Evolutionary conservation across 768 basidiomycete species (phyloP), one percentile per base, ranked within the genome.

Genomic region (Tulasnella sp.): DNA sequence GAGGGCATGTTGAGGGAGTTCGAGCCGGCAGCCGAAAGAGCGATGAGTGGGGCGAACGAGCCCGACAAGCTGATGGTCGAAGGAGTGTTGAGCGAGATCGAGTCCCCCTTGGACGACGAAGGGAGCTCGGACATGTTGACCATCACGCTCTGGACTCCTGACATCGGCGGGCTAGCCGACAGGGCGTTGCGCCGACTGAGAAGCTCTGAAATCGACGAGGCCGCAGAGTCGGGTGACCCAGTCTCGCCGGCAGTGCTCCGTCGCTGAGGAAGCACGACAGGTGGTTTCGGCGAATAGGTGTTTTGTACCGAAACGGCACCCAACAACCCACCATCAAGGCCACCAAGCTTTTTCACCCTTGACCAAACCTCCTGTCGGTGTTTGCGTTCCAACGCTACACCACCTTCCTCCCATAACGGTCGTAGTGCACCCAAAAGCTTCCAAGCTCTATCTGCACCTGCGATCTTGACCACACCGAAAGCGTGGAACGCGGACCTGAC

Each of bases 331-430:
- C 69, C 69, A 38, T 38, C 69, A 29, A 38, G 17, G 31, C 69
- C 69, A 38, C 40, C 69, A 9, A 70, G 38, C 69, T 45, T 70
- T 45, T 70, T 70, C 69, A 45, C 69, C 69, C 69, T 70, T 17
- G 54, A 70, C 40, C 69, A 38, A 1, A 38, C 69, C 69, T 45
- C 69, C 40, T 70, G 38, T 0, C 69, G 38, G 12, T 70, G 38
- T n/a, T 70, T 37, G 37, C 69, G 69, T 38, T 70, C 37, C 38
- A 38, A 19, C 1, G 37, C 69, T 15, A 45, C 69, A 11, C 37
- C 69, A 3, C 37, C 40, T 38, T 70, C 69, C 40, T 45, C 38
- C 69, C 54, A 58, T 58, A 58, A 58, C 25, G 54, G 58, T 64
- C 58, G 58, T 29, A 64, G 58, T 6, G 58, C 58, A 11, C 58